Conservation (phyloP, 192 early-diverging fungal species). For the Backusella macrospora region DNA sequence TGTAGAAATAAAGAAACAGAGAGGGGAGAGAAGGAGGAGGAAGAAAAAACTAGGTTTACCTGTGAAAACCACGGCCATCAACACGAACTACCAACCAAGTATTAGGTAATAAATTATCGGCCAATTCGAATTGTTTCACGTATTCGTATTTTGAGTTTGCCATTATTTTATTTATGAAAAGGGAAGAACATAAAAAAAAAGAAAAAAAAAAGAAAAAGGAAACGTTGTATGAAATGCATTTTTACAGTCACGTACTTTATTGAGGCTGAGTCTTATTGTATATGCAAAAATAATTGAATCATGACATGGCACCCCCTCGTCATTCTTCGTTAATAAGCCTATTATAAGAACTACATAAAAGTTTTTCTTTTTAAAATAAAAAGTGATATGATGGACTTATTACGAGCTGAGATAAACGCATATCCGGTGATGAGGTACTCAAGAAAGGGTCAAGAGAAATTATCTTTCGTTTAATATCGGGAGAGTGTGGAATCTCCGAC, state of each 20-base stretch:
- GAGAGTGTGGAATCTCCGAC: not conserved
- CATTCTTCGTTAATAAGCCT: not conserved
- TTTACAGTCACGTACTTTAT: constrained; percentile 1
- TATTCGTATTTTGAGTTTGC: constrained; percentile 95
- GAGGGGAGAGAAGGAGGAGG: no score
- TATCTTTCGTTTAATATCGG: not conserved
- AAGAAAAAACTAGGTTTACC: constrained; percentile 42
- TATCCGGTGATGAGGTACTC: not conserved
- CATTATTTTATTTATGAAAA: no score
- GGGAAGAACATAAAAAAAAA: no score
- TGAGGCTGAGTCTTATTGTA: not conserved
- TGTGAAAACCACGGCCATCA: constrained; percentile 90
- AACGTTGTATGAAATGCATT: not conserved
- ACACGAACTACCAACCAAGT: constrained; percentile 91
- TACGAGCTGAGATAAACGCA: not conserved
- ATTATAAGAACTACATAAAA: not conserved
- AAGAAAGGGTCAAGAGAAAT: not conserved
- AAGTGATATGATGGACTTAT: not conserved
- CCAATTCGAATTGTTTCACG: constrained; percentile 85
- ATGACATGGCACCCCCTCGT: not conserved
- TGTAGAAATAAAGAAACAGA: not conserved
- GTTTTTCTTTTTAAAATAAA: not conserved
- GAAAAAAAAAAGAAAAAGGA: not conserved
- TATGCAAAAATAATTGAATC: not conserved
- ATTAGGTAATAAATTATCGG: constrained; percentile 77